phyloP scores from a whole-genome alignment of 257 asterid species.

The Pogostemon cablin region DNA sequence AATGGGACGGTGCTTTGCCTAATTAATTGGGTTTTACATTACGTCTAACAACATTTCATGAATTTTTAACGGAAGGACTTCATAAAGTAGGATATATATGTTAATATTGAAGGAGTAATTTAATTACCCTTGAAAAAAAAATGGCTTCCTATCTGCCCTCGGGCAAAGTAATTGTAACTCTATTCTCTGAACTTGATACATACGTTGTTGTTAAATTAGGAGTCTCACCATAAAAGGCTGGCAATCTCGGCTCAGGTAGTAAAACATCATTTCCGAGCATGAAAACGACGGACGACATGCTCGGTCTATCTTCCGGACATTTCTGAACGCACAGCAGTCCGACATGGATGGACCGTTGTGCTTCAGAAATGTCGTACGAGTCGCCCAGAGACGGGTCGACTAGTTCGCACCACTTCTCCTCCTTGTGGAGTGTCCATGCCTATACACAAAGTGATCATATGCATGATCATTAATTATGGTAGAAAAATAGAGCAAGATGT shows the following conservation, averaged over 20 bases:
- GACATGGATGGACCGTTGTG: background rate
- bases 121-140: background rate
- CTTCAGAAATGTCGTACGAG: background rate
- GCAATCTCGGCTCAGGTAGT: background rate
- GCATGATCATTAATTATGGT: too few relatives aligned
- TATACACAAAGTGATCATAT: background rate
- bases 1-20: too few relatives aligned
- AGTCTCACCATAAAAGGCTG: background rate
- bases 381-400: background rate
- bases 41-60: too few relatives aligned
- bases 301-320: background rate
- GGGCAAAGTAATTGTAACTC: background rate
- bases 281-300: constrained; percentile 7
- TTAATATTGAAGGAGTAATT: too few relatives aligned
- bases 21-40: too few relatives aligned
- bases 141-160: background rate
- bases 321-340: constrained; percentile 3
- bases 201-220: background rate
- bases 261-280: constrained; percentile 9
- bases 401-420: background rate
- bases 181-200: constrained; percentile 2
- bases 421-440: constrained; percentile 3
- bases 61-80: too few relatives aligned
- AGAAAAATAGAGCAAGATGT: background rate
- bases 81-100: too few relatives aligned